Conservation (phyloP, 164 flowering plant genomes). For the Stephania japonica region DNA sequence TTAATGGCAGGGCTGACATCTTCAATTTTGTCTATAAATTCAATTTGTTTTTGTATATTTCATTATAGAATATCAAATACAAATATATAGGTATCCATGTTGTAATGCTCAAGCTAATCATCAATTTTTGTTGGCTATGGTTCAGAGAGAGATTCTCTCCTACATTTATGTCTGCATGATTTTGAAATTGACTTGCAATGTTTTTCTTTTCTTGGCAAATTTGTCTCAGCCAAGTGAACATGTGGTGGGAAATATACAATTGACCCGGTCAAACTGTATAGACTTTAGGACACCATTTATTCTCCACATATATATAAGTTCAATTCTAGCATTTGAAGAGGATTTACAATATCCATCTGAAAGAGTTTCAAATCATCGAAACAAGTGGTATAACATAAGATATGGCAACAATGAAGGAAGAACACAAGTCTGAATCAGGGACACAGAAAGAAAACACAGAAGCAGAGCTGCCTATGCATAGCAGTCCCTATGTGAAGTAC, state of each 20-base stretch:
- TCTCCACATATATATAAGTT: background rate
- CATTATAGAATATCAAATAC: background rate
- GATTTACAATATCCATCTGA: background rate
- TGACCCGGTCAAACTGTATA: background rate
- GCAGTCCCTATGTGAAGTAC: slow-evolving; percentile 62
- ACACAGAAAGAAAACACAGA: slow-evolving; percentile 18
- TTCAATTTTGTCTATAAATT: background rate
- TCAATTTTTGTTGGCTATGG: background rate
- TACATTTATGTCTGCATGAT: background rate
- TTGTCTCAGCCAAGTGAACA: background rate
- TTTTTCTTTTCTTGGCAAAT: too few relatives aligned
- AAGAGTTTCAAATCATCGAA: background rate
- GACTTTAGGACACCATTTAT: background rate
- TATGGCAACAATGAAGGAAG: slow-evolving; percentile 6
- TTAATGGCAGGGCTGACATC: background rate
- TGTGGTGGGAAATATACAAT: background rate
- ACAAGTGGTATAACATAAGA: background rate
- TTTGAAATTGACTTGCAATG: too few relatives aligned
- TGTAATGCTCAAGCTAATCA: background rate
- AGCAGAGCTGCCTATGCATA: slow-evolving; percentile 57
- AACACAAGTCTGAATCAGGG: background rate
- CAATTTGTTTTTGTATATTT: background rate
- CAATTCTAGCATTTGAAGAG: background rate
- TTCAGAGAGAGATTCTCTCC: background rate
- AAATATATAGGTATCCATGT: background rate